Percentiles rank a stretch among this genome's conserved stretches.
These are phyloP conservation scores for Cadophora gregata DNA, from an alignment of 2,329 filamentous ascomycete species.

Conservation along the genomic window DNA sequence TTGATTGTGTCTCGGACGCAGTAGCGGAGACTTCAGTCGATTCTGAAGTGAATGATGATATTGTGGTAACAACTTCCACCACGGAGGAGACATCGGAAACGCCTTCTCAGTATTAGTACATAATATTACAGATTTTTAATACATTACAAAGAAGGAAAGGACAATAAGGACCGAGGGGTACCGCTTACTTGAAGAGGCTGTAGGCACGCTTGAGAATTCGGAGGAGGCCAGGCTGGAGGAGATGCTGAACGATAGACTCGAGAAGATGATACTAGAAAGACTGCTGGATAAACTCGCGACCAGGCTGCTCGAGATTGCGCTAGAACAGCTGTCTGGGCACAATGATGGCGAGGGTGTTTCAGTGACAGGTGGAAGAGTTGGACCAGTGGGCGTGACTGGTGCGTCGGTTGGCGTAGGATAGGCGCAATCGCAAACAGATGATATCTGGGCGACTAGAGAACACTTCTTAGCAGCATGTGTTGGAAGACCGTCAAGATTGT, in stretches of 20 bases:
- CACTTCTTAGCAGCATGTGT: conserved; percentile 21
- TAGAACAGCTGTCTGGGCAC: conserved; percentile 21
- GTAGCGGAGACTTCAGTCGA: not conserved
- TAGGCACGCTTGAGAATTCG: not conserved
- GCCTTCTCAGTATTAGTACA: not conserved
- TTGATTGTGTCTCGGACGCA: not conserved
- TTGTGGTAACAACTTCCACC: no score
- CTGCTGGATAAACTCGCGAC: conserved; percentile 19
- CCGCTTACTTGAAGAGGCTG: not conserved
- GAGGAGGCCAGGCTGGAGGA: conserved; percentile 10
- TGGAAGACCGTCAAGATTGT: conserved; percentile 27
- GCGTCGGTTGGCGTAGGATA: conserved; percentile 20
- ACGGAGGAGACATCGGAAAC: not conserved
- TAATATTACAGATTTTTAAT: not conserved
- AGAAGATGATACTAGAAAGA: conserved; percentile 18
- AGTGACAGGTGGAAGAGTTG: not conserved
- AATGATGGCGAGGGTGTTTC: conserved; percentile 1
- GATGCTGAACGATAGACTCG: conserved; percentile 14
- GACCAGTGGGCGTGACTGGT: not conserved
- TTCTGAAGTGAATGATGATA: not conserved
- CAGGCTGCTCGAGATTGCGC: conserved; percentile 12
- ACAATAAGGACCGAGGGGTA: not conserved
- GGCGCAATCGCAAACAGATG: conserved; percentile 32
- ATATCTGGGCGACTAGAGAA: conserved; percentile 25
- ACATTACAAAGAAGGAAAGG: not conserved